Evolutionary conservation across 1,139 yeast genomes (phyloP).

Genomic region (Geotrichum histeridarum): DNA sequence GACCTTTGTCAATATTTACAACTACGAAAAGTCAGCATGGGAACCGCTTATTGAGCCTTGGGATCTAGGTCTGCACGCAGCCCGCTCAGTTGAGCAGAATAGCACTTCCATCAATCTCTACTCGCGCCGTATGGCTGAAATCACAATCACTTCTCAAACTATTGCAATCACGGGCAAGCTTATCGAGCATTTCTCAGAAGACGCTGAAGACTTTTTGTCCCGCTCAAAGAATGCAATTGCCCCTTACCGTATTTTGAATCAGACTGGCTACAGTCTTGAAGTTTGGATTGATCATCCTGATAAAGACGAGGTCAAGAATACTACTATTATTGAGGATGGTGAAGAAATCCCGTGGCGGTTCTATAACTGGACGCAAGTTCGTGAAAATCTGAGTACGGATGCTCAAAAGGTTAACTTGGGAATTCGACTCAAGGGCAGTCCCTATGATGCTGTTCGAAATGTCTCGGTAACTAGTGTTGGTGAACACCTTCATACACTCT

Average conservation of each 20-base stretch:
- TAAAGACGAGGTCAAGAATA: slow-evolving; percentile 22
- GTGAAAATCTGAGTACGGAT: slow-evolving; percentile 73
- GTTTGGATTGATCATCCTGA: slow-evolving; percentile 62
- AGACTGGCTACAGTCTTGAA: slow-evolving; percentile 74
- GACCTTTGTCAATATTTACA: slow-evolving; percentile 72
- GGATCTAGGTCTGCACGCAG: slow-evolving; percentile 71
- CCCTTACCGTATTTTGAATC: slow-evolving; percentile 76
- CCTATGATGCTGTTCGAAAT: slow-evolving; percentile 49
- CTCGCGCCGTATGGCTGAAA: slow-evolving; percentile 70
- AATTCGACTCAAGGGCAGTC: slow-evolving; percentile 51
- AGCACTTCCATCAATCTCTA: slow-evolving; percentile 57
- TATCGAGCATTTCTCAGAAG: slow-evolving; percentile 69
- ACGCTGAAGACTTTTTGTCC: slow-evolving; percentile 47
- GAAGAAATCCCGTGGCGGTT: slow-evolving; percentile 77
- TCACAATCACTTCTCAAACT: slow-evolving; percentile 77
- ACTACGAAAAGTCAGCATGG: slow-evolving; percentile 92
- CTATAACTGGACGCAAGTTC: slow-evolving; percentile 84
- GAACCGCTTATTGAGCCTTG: slow-evolving; percentile 90
- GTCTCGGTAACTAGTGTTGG: slow-evolving; percentile 80
- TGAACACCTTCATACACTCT: slow-evolving; percentile 63
- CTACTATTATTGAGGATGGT: slow-evolving; percentile 44
- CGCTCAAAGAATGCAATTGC: slow-evolving; percentile 59
- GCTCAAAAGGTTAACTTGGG: slow-evolving; percentile 57
- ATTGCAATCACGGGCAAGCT: slow-evolving; percentile 34
- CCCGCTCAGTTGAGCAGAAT: slow-evolving; percentile 43